Conservation (phyloP, 805 yeast genomes). For the Komagataella pseudopastoris region DNA sequence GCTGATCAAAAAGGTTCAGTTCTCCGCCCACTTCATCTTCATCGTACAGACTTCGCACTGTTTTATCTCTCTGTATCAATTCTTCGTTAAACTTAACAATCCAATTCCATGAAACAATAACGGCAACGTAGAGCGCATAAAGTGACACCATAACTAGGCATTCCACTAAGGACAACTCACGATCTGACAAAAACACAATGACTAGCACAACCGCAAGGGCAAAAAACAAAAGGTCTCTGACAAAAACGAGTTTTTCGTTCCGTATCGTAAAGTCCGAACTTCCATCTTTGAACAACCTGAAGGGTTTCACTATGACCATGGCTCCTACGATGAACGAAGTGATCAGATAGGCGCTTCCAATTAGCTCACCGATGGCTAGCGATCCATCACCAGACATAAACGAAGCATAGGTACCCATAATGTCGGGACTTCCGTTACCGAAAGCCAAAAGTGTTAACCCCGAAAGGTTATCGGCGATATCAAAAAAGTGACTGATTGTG, state of each 20-base stretch:
- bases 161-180: slow-evolving; percentile 35
- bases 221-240: slow-evolving; percentile 56
- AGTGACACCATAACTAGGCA: slow-evolving; percentile 40
- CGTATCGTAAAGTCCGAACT: slow-evolving; percentile 7
- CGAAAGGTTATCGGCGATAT: slow-evolving; percentile 67
- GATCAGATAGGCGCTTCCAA: slow-evolving; percentile 82
- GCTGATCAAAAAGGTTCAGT: slow-evolving; percentile 6
- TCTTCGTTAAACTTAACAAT: slow-evolving; percentile 1
- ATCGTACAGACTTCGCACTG: slow-evolving; percentile 15
- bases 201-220: slow-evolving; percentile 34
- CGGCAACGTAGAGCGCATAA: slow-evolving; percentile 47
- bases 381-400: slow-evolving; percentile 54
- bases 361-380: slow-evolving; percentile 78
- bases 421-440: slow-evolving; percentile 91
- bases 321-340: slow-evolving; percentile 70
- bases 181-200: slow-evolving; percentile 33
- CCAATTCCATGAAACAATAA: slow-evolving; percentile 32
- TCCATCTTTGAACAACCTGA: slow-evolving; percentile 25
- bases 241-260: slow-evolving; percentile 27
- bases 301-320: slow-evolving; percentile 59
- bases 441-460: slow-evolving; percentile 84
- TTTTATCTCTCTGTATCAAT: slow-evolving; percentile 6
- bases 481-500: slow-evolving; percentile 46
- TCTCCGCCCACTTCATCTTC: slow-evolving; percentile 7
- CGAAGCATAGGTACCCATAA: slow-evolving; percentile 74